Base-by-base conservation (phyloP, 257 asterid genomes). In the Przewalskia tangutica region DNA sequence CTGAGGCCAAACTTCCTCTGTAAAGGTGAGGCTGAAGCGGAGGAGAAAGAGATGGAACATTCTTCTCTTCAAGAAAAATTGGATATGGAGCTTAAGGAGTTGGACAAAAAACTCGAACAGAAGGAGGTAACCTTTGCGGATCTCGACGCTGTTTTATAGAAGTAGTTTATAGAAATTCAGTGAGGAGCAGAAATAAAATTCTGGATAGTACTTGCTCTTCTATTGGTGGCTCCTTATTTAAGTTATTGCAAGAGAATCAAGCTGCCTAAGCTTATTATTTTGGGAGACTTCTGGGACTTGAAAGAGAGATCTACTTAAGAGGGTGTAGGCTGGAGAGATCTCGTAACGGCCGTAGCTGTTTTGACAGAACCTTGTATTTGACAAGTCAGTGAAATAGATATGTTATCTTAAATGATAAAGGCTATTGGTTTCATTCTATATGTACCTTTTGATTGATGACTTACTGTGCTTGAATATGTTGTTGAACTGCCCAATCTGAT, bases 1-100 rank as follows among this genome's bases (percentile, higher is more conserved):
- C 80, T 50, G 62, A 75, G 23, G 62, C 44, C 16, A 23, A 75
- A 50, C 27, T 27, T 60, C 4, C 27, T 56, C 68, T 84, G 77
- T 86, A 82, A 88, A 96, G 99, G 84, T 77, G 93, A 85, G 78
- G 89, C 81, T 65, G 97, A 92, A 88, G 97, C 86, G 83, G 97
- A 87, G 86, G 91, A 94, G 81, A 91, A 95, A 84, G 98, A 93
- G 87, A 90, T 91, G 18, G 98, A 94, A 20, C 97, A 96, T 91
- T 89, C 94, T 88, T 93, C 98, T 83, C 92, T 93, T 84, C 98
- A 96, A 89, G 97, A 96, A 86, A 87, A 86, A 83, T 66, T 96
- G 86, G 99, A 96, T 81, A 82, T 59, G 85, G 99, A 96, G 89
- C 93, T 96, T 71, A 90, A 93, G 86, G 99, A 96, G 84, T 82